Evolutionary conservation across 163 green algal genomes (phyloP).

Genomic region (Scenedesmus sp.): DNA sequence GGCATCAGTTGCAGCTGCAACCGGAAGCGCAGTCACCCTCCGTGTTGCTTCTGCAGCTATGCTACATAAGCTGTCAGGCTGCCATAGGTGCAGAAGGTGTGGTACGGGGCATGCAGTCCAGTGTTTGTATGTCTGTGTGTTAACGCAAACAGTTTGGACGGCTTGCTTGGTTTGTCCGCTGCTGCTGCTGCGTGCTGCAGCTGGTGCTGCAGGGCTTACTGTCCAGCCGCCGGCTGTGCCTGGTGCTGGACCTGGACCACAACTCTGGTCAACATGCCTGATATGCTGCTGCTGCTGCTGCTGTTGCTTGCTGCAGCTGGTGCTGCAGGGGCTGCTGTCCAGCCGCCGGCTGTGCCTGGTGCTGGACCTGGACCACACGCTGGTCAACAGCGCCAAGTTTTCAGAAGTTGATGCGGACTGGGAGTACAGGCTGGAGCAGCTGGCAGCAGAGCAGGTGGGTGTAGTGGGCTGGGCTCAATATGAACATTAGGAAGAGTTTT

Average conservation of each 20-base stretch:
- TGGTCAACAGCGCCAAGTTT: constrained; percentile 69
- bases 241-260: constrained; percentile 83
- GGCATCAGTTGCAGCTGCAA: too few relatives aligned
- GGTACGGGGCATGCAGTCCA: too few relatives aligned
- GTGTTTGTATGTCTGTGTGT: too few relatives aligned
- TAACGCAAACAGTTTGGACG: too few relatives aligned
- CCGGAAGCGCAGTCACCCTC: too few relatives aligned
- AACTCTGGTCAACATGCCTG: constrained; percentile 4
- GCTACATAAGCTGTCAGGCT: too few relatives aligned
- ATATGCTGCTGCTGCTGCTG: neutral
- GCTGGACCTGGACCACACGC: constrained; percentile 79
- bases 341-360: constrained; percentile 72
- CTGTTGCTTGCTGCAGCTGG: constrained; percentile 4
- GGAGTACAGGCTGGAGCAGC: constrained; percentile 50
- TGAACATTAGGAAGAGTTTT: too few relatives aligned
- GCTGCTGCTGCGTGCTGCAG: constrained; percentile 45
- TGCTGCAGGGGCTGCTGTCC: constrained; percentile 55
- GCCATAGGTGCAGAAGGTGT: too few relatives aligned
- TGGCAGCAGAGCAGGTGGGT: constrained; percentile 48
- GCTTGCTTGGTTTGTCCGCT: too few relatives aligned
- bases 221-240: constrained; percentile 59
- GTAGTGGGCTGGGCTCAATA: neutral
- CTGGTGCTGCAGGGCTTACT: constrained; percentile 54
- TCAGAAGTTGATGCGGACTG: constrained; percentile 64
- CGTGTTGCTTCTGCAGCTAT: too few relatives aligned